Evolutionary conservation across 305 asterid genomes (phyloP), one percentile per base, ranked within the genome.

Genomic region (Ajuga reptans): DNA sequence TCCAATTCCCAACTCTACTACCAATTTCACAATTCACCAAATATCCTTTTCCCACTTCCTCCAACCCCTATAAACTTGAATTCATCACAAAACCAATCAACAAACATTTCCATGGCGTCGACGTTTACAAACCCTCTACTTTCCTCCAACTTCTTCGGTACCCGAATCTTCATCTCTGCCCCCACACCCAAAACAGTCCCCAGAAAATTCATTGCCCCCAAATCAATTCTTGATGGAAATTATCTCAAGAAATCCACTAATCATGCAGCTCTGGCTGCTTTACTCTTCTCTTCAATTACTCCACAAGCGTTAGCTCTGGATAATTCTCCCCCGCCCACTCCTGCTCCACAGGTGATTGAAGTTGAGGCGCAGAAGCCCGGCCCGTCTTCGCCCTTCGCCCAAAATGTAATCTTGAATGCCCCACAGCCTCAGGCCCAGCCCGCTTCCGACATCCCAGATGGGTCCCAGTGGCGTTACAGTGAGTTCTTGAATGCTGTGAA

Each of bases 401-500:
- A 85, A 59, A 92, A 81, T 67, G 66, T 87, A 14, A 51, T 73
- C 66, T 74, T 90, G 77, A 88, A 85, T 63, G 96, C 98, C 12
- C 98, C 97, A 2, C 84, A 90, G 75, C 96, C 96, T 11, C 89
- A 85, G 69, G 67, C 88, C 41, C 89, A 81, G 70, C 49, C 86
- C 41, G 69, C 67, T 3, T 50, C 98, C 1, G 98, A 92, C 68
- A 80, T 92, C 62, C 98, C 98, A 0, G 98, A 92, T 1, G 95
- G 95, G 0, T 75, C 92, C 39, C 88, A 90, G 1, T 92, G 98
- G 98, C 83, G 98, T 1, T 92, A 92, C 81, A 92, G 96, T 41
- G 98, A 92, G 50, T 90, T 92, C 76, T 53, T 92, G 83, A 90
- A 92, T 53, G 95, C 98, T 11, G 96, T 92, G 61, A 90, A 90